Base-by-base conservation (phyloP, 768 basidiomycete genomes). In the Termitomyces sp. region DNA sequence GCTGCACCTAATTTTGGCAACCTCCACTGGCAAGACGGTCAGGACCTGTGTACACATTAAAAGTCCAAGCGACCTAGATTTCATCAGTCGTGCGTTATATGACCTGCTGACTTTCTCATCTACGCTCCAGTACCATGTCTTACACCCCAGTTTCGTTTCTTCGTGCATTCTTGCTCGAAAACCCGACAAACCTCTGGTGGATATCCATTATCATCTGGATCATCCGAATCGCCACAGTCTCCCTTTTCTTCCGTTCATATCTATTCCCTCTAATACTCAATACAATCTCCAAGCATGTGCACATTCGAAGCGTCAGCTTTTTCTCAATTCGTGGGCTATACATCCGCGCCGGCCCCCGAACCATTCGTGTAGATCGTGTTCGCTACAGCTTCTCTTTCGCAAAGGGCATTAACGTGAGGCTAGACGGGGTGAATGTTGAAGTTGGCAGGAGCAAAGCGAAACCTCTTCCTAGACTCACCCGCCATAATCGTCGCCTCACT, bases 291-390 rank as follows among this genome's bases (percentile, higher is more conserved):
- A 80, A 81, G 51, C 85, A 81, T 65, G 76, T 92, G 62, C 85
- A 86, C 36, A 79, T 91, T 38, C 83, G 86, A 45, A 91, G 87
- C 70, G 81, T 92, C 59, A 92, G 91, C 69, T 75, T 89, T 43
- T 83, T 88, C 57, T 93, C 91, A 20, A 84, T 93, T 61, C 86
- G 89, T 57, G 91, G 91, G 38, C 75, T 92, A 25, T 91, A 87
- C 72, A 81, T 90, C 62, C 81, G 83, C 50, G 77, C 76, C 36
- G 86, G 86, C 34, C 73, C 70, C 53, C 75, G 79, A 57, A 83
- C 80, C 32, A 83, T 83, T 74, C 81, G 79, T 36, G 78, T 88
- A n/a, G 89, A 92, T 60, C 86, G 91, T 57, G 82, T 93, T 50
- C 82, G 86, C 55, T 89, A 86, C 72, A 79, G 81, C 59, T 81